These are phyloP conservation scores for Carex cristatella DNA, from an alignment of 176 grass and related monocot genomes.

Conservation along the genomic window DNA sequence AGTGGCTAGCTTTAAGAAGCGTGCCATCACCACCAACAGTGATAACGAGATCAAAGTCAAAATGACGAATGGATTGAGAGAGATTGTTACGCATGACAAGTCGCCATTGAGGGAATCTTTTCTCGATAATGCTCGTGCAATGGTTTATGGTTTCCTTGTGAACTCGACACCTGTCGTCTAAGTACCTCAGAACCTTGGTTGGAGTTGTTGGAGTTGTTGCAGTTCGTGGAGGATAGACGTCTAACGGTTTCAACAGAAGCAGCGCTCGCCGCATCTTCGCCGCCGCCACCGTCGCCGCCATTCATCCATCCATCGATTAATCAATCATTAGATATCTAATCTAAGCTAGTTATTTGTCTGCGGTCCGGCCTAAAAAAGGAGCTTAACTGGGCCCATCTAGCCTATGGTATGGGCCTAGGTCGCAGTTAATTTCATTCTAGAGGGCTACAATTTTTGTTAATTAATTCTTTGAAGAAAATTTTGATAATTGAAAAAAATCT, in stretches of 20 bases:
- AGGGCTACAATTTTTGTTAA: no score
- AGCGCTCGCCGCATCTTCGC: neutral
- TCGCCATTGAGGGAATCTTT: constrained; percentile 46
- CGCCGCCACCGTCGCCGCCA: neutral
- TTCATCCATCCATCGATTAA: no score
- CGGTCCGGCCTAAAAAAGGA: no score
- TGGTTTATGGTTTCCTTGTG: constrained; percentile 72
- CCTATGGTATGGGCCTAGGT: no score
- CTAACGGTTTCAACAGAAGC: neutral
- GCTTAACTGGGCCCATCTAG: no score
- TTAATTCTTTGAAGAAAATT: no score
- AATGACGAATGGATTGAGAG: constrained; percentile 46
- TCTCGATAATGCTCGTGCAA: constrained; percentile 44
- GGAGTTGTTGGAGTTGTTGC: neutral
- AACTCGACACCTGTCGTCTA: constrained; percentile 71
- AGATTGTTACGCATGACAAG: constrained; percentile 54
- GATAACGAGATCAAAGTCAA: constrained; percentile 86
- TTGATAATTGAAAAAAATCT: no score
- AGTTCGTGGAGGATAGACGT: neutral
- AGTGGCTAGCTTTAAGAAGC: constrained; percentile 74
- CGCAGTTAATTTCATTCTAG: no score
- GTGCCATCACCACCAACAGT: constrained; percentile 85
- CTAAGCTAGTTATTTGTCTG: no score
- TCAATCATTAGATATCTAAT: no score
- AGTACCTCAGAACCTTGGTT: constrained; percentile 43